Base-by-base conservation (phyloP, 2,329 filamentous ascomycete genomes). In the Colletotrichum spinosum region DNA sequence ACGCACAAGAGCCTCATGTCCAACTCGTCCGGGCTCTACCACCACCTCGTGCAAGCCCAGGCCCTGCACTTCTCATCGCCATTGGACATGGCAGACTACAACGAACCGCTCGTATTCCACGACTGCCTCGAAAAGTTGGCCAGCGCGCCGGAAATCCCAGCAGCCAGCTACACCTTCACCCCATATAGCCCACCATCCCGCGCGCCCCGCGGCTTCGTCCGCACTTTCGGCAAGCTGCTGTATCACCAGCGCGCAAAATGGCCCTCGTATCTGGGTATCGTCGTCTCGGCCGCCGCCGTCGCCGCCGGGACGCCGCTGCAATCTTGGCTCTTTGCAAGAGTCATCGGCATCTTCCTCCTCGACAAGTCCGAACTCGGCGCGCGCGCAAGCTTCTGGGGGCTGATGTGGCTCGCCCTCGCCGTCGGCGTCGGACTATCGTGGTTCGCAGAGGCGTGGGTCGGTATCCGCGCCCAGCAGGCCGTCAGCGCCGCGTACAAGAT, bases 401-500 rank as follows among this genome's bases (percentile, higher is more conserved):
- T 75, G 9, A 74, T 76, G 72, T 77, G 75, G 69, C 33, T 75
- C 3, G 73, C 72, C 4, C 69, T 77, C 0, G 74, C 75, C 0
- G 69, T 65, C 1, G 72, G 70, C 2, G 70, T 75, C 12, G 73
- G 74, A 0, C 42, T 77, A 9, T 67, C 71, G 0, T 77, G 74
- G 54, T 66, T 75, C 2, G 61, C 58, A 2, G 63, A 70, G 6
- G 71, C 71, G 5, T 76, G 71, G 71, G 72, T 65, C 34, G 53
- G 56, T 5, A 35, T 67, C 17, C 55, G 42, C 10, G 44, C 54
- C 1, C 65, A 69, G 35, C 60, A 68, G 39, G 62, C 42, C 39
- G 53, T 69, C 61, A 68, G 65, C 52, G 67, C 67, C 5, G 57
- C 42, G 25, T 69, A 66, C 48, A 68, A 68, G 50, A 66, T 54